phyloP scores from a whole-genome alignment of 306 rosid genomes.

The Castanospermum australe region DNA sequence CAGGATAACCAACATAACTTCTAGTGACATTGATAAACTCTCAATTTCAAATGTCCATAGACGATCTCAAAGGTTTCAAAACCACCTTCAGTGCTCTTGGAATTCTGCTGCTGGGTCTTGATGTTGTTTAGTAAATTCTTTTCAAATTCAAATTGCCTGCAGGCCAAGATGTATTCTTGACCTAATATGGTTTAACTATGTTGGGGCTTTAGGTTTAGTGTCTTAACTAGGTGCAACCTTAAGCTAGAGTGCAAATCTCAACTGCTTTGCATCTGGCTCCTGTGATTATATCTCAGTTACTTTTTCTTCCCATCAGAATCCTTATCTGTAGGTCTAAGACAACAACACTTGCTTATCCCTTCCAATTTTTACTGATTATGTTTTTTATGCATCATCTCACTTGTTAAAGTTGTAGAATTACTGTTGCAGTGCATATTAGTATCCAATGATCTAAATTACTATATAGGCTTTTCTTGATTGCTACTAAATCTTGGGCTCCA shows the following conservation, averaged over 20 bases:
- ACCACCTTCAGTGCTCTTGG: constrained; percentile 12
- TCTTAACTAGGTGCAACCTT: neutral
- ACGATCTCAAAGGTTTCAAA: constrained; percentile 56
- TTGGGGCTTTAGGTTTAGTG: neutral
- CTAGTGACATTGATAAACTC: constrained; percentile 82
- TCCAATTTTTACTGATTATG: neutral
- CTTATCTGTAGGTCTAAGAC: neutral
- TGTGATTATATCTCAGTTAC: neutral
- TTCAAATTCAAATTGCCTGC: neutral
- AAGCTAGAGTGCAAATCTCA: neutral
- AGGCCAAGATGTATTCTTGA: neutral
- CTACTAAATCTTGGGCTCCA: neutral
- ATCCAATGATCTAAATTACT: neutral
- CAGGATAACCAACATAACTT: constrained; percentile 44
- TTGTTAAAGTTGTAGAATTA: neutral
- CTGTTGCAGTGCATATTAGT: neutral
- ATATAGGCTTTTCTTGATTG: neutral
- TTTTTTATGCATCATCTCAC: neutral
- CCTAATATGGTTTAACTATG: neutral
- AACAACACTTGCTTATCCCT: neutral
- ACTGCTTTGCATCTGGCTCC: neutral
- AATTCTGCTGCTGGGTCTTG: neutral
- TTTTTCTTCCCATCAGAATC: neutral
- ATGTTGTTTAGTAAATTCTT: neutral
- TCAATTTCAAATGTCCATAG: constrained; percentile 62